A percentile compares a stretch with the other conserved stretches of the same genome.
These are phyloP conservation scores for Pseudozyma thailandica DNA, from an alignment of 1,284 basidiomycete genomes.

Conservation along the genomic window DNA sequence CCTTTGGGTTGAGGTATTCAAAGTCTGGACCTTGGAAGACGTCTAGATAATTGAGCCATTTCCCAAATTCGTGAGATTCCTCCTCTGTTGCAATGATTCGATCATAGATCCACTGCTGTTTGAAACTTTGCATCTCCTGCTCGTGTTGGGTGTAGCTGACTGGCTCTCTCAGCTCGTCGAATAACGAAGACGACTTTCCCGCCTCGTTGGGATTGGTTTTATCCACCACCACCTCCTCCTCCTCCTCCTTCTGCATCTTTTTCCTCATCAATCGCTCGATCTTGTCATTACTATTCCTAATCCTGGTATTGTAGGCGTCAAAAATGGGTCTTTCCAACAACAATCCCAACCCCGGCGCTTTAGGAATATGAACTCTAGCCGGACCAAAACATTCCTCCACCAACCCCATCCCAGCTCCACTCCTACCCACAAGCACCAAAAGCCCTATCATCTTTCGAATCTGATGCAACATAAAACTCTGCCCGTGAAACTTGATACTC, in stretches of 20 bases:
- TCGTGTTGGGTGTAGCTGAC: slow-evolving; percentile 46
- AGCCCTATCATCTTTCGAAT: slow-evolving; percentile 95
- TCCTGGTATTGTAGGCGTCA: slow-evolving; percentile 78
- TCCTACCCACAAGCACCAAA: slow-evolving; percentile 74
- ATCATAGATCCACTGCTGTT: slow-evolving; percentile 64
- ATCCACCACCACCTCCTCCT: too few species aligned
- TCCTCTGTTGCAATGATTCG: slow-evolving; percentile 77
- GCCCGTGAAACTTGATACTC: slow-evolving; percentile 90
- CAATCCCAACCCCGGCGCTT: slow-evolving; percentile 94
- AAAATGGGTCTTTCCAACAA: slow-evolving; percentile 93
- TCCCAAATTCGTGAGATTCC: slow-evolving; percentile 73
- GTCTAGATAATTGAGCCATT: slow-evolving; percentile 68
- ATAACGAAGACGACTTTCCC: slow-evolving; percentile 6
- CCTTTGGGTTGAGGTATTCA: slow-evolving; percentile 68
- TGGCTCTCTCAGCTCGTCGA: slow-evolving; percentile 44
- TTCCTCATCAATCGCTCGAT: slow-evolving; percentile 68
- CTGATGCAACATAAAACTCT: slow-evolving; percentile 99
- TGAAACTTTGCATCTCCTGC: slow-evolving; percentile 58
- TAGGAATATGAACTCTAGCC: slow-evolving; percentile 86
- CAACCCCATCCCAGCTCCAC: slow-evolving; percentile 52
- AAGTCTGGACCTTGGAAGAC: slow-evolving; percentile 62
- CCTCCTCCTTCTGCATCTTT: too few species aligned
- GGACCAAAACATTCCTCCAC: slow-evolving; percentile 73
- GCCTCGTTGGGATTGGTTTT: neutral
- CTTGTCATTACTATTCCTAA: slow-evolving; percentile 64